Percentiles rank a stretch among this genome's conserved stretches.
Evolutionary conservation across 768 basidiomycete species (phyloP).

Genomic region (Leucogyrophana mollusca): DNA sequence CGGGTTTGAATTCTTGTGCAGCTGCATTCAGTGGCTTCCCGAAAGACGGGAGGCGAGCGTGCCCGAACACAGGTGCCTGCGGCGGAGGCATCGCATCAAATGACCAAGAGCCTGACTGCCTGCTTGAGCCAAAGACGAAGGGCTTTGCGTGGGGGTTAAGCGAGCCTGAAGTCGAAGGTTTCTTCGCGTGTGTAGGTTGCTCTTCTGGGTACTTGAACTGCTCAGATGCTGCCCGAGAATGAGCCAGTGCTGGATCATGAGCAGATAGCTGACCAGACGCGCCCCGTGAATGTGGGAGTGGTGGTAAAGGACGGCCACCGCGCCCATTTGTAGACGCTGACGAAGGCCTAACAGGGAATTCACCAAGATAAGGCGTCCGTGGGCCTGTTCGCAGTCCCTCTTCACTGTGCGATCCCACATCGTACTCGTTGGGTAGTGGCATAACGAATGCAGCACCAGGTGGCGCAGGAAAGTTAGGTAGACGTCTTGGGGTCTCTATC

Average conservation of each 20-base stretch:
- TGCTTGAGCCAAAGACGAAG: constrained; percentile 68
- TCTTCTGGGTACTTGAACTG: constrained; percentile 35
- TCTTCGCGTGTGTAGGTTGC: constrained; percentile 12
- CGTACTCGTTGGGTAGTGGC: constrained; percentile 48
- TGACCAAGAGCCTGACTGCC: constrained; percentile 34
- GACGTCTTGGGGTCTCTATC: constrained; percentile 62
- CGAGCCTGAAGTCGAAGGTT: constrained; percentile 21
- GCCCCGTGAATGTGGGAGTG: constrained; percentile 63
- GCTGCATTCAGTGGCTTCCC: constrained; percentile 76
- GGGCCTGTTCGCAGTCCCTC: constrained; percentile 46
- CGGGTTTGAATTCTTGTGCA: constrained; percentile 80
- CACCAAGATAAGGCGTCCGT: constrained; percentile 43
- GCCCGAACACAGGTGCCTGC: constrained; percentile 37
- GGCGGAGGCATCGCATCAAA: constrained; percentile 24
- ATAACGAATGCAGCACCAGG: constrained; percentile 51
- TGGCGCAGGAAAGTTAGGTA: constrained; percentile 81
- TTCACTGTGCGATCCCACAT: constrained; percentile 85
- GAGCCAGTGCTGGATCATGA: constrained; percentile 61
- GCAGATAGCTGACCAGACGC: constrained; percentile 59
- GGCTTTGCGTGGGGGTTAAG: constrained; percentile 84
- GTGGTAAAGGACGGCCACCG: constrained; percentile 51
- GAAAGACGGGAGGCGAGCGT: constrained; percentile 43
- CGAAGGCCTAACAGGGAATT: constrained; percentile 46
- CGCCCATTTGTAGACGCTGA: constrained; percentile 41
- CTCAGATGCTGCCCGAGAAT: constrained; percentile 52